Percentiles rank a stretch among this genome's conserved stretches.
Evolutionary conservation across 305 asterid genomes (phyloP).

Genomic region (Fraxinus velutina): DNA sequence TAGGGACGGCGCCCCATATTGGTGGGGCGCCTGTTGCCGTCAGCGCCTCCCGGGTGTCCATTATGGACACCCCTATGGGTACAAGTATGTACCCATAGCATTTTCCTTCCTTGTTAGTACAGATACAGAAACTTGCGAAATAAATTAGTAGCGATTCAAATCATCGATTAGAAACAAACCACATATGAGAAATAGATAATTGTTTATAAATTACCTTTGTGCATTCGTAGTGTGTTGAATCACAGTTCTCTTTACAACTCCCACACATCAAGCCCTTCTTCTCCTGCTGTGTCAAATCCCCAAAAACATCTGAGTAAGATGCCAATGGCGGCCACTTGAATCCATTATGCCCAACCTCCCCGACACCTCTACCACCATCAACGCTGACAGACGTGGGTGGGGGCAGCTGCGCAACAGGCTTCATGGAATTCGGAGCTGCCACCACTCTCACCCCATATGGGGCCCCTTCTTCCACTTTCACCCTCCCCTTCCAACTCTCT

Average conservation of each 20-base stretch:
- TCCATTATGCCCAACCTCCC: constrained; percentile 51
- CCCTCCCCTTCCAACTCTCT: constrained; percentile 51
- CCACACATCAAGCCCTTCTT: constrained; percentile 51
- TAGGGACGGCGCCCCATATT: no score
- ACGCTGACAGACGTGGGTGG: constrained; percentile 36
- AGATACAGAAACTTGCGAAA: background rate
- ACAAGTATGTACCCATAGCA: no score
- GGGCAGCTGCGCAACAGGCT: constrained; percentile 47
- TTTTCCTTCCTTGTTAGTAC: background rate
- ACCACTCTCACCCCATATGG: constrained; percentile 92
- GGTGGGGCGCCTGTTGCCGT: no score
- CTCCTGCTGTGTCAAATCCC: constrained; percentile 51
- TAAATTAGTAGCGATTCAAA: constrained; percentile 6
- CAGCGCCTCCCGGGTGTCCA: no score
- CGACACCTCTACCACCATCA: constrained; percentile 43
- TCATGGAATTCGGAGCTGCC: constrained; percentile 74
- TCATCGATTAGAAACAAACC: background rate
- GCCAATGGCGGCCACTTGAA: constrained; percentile 66
- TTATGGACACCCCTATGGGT: no score
- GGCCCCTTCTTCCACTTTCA: constrained; percentile 86
- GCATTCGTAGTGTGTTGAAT: constrained; percentile 42
- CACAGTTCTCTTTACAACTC: constrained; percentile 65
- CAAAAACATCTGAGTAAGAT: constrained; percentile 75
- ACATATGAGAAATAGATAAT: background rate
- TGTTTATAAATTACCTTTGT: constrained; percentile 43